These are phyloP conservation scores for Psidium guajava DNA, from an alignment of 345 rosid species.

Conservation along the genomic window DNA sequence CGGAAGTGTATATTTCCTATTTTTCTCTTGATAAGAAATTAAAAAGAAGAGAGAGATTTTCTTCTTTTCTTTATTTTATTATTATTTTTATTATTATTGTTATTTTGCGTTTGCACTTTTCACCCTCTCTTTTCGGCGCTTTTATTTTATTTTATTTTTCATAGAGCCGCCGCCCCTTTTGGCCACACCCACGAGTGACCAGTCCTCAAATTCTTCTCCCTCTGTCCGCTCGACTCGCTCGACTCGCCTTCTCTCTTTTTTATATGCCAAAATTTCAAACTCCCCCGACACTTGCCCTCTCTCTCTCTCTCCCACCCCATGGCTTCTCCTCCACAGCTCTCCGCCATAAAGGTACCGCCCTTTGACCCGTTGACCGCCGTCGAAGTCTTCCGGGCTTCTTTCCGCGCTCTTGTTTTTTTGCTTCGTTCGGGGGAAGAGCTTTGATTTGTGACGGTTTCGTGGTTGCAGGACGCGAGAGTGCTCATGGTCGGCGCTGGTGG, in stretches of 20 bases:
- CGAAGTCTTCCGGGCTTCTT: not conserved
- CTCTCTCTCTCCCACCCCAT: not conserved
- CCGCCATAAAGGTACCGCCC: not conserved
- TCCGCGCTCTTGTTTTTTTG: not conserved
- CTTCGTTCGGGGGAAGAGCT: not conserved
- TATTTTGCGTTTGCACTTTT: not conserved
- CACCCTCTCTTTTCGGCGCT: not conserved
- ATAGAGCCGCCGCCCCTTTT: not conserved
- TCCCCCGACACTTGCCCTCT: not conserved
- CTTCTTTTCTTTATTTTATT: not conserved
- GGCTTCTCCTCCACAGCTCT: not conserved
- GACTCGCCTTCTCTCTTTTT: not conserved
- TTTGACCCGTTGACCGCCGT: not conserved
- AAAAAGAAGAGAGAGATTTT: not conserved
- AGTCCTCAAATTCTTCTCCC: not conserved
- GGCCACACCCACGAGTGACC: not conserved
- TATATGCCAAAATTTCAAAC: not conserved
- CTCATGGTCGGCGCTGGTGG: constrained; percentile 99
- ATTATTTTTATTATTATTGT: no score
- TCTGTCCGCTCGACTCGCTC: not conserved
- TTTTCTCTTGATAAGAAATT: not conserved
- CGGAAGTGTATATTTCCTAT: not conserved
- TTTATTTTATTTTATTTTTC: not conserved
- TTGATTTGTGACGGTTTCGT: not conserved
- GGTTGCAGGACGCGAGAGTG: constrained; percentile 74